These are phyloP conservation scores for Mytilinidion resinicola DNA, from an alignment of 495 filamentous ascomycete genomes.

Conservation along the genomic window DNA sequence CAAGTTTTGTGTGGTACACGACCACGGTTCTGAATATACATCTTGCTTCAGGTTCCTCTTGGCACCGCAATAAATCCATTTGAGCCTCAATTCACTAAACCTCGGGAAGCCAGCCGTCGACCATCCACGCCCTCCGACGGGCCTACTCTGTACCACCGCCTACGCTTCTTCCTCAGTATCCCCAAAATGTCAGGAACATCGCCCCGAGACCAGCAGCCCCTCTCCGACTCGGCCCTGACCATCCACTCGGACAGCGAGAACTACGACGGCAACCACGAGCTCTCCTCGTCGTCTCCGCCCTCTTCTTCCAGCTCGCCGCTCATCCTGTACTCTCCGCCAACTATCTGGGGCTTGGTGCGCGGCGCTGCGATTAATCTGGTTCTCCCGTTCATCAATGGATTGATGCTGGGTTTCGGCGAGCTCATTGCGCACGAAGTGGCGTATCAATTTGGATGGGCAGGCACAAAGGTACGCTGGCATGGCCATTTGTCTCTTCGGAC, in stretches of 20 bases:
- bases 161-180: neutral
- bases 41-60: no score
- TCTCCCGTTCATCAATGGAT: constrained; percentile 90
- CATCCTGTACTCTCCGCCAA: constrained; percentile 84
- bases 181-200: constrained; percentile 44
- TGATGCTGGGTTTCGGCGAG: constrained; percentile 98
- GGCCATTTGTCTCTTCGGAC: no score
- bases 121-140: constrained; percentile 2
- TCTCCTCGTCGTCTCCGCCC: constrained; percentile 52
- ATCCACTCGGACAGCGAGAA: constrained; percentile 86
- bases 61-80: no score
- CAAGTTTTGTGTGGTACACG: no score
- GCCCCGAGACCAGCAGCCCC: constrained; percentile 47
- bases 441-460: constrained; percentile 85
- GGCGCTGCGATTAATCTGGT: constrained; percentile 92
- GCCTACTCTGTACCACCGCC: no score
- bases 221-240: constrained; percentile 76
- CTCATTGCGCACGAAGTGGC: constrained; percentile 92
- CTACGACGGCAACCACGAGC: constrained; percentile 66
- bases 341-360: constrained; percentile 73
- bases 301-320: constrained; percentile 68
- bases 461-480: constrained; percentile 67
- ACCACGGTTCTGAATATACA: no score
- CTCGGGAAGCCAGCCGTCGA: neutral
- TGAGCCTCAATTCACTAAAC: constrained; percentile 1